Base-by-base conservation (phyloP, 2,329 filamentous ascomycete genomes). In the Colletotrichum endophyticum region DNA sequence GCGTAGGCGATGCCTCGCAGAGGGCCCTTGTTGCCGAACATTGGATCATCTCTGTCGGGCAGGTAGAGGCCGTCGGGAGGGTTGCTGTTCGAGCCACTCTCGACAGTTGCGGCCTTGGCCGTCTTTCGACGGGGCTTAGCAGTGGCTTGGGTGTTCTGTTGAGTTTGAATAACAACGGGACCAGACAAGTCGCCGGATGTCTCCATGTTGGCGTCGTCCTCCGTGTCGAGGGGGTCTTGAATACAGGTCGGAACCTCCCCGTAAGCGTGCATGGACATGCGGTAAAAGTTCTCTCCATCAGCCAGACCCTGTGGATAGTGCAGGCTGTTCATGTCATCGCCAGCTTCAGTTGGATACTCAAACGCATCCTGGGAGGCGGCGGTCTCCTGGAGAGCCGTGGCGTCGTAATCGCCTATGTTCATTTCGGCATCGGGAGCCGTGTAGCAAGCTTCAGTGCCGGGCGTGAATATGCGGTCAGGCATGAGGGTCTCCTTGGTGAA, bases 341-440 rank as follows among this genome's bases (percentile, higher is more conserved):
- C 28, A 28, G 28, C 28, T 28, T 28, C 28, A 28, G 28, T 28
- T 28, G 28, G 28, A 28, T 28, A 28, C 28, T 8, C 28, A 28
- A 28, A 28, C 28, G 28, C 28, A 28, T 28, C 28, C 28, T 8
- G 32, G 6, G 32, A 34, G 32, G 32, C 32, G 12, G 2, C 16
- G 36, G 8, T 11, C 5, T 44, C 36, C 1, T 44, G 16, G 16
- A 0, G 0, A n/a, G 16, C 16, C 8, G 11, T 49, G 19, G 39
- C 0, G 1, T 49, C 39, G 1, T 49, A 9, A 49, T 6, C 39
- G 1, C 5, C 39, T 5, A 12, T 49, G 19, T 0, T 12, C 19
- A 49, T 49, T 5, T 49, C 3, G 4, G 39, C 39, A 4, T 49
- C 19, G 0, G 39, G 39, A 3, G 39, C 39, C 5, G 12, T 12